Percentiles rank a stretch among this genome's conserved stretches.
These are phyloP conservation scores for Vinca major DNA, from an alignment of 305 asterid genomes.

Conservation along the genomic window DNA sequence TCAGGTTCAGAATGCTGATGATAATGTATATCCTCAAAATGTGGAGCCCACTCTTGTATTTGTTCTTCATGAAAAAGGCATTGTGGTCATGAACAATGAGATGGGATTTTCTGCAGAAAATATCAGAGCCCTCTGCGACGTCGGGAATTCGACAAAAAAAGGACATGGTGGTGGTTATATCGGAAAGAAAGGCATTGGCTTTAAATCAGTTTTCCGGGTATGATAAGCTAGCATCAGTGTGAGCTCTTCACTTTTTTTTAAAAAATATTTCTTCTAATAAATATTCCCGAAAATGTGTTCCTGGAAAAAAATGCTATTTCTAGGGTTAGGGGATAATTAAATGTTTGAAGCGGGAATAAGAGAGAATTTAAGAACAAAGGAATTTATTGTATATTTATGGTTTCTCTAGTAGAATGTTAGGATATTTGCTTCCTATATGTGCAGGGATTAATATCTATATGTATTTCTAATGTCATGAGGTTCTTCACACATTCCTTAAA, in stretches of 20 bases:
- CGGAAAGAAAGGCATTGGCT: slow-evolving; percentile 99
- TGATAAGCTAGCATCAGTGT: slow-evolving; percentile 12
- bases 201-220: slow-evolving; percentile 97
- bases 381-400: background rate
- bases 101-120: slow-evolving; percentile 66
- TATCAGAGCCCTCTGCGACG: slow-evolving; percentile 89
- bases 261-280: background rate
- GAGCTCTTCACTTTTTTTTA: background rate
- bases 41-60: slow-evolving; percentile 84
- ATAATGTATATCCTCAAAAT: slow-evolving; percentile 55
- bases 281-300: background rate
- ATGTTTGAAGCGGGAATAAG: background rate
- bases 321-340: slow-evolving; percentile 1
- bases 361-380: too few species aligned
- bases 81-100: slow-evolving; percentile 78
- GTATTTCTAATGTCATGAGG: background rate
- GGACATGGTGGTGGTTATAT: slow-evolving; percentile 68
- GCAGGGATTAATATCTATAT: background rate
- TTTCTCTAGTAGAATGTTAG: background rate
- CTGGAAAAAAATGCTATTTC: background rate
- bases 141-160: slow-evolving; percentile 87
- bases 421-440: too few species aligned
- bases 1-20: slow-evolving; percentile 99
- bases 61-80: slow-evolving; percentile 67
- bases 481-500: background rate